These are phyloP conservation scores for Drechslerella dactyloides DNA, from an alignment of 2,329 filamentous ascomycete genomes.

Conservation along the genomic window DNA sequence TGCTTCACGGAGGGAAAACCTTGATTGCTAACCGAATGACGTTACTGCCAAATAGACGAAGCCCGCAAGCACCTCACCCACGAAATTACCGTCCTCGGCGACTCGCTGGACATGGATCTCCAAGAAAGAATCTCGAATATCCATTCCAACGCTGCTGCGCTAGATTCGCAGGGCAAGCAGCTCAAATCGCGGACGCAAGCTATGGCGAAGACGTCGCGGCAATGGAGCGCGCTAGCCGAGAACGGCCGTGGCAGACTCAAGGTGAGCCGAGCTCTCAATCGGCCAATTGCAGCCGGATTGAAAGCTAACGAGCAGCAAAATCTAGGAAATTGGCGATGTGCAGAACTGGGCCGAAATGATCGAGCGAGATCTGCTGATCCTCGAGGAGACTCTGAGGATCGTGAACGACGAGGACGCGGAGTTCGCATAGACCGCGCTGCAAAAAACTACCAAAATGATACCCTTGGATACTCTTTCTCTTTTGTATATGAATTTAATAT, in stretches of 20 bases:
- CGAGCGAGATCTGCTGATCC: slow-evolving; percentile 69
- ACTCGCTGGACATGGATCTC: slow-evolving; percentile 72
- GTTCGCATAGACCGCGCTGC: not conserved
- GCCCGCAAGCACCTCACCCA: slow-evolving; percentile 63
- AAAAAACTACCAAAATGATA: slow-evolving; percentile 5
- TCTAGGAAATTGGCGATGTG: slow-evolving; percentile 71
- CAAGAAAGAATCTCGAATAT: slow-evolving; percentile 71
- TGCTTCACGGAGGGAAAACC: not conserved
- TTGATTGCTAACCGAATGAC: slow-evolving; percentile 33
- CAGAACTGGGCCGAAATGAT: slow-evolving; percentile 89
- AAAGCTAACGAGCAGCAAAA: slow-evolving; percentile 16
- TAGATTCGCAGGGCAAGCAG: slow-evolving; percentile 72
- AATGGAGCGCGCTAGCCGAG: slow-evolving; percentile 69
- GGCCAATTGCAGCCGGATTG: not conserved
- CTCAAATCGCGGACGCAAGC: slow-evolving; percentile 67
- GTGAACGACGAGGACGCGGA: slow-evolving; percentile 59
- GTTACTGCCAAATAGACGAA: slow-evolving; percentile 57
- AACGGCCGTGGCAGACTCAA: slow-evolving; percentile 71
- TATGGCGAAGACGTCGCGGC: slow-evolving; percentile 69
- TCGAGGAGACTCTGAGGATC: slow-evolving; percentile 70
- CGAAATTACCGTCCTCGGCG: slow-evolving; percentile 66
- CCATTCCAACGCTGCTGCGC: slow-evolving; percentile 71
- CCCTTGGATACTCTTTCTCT: not conserved
- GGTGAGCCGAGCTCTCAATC: slow-evolving; percentile 57
- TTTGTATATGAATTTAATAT: slow-evolving; percentile 1